Conservation (phyloP, 2,329 filamentous ascomycete species). For the Aureobasidium vineae region DNA sequence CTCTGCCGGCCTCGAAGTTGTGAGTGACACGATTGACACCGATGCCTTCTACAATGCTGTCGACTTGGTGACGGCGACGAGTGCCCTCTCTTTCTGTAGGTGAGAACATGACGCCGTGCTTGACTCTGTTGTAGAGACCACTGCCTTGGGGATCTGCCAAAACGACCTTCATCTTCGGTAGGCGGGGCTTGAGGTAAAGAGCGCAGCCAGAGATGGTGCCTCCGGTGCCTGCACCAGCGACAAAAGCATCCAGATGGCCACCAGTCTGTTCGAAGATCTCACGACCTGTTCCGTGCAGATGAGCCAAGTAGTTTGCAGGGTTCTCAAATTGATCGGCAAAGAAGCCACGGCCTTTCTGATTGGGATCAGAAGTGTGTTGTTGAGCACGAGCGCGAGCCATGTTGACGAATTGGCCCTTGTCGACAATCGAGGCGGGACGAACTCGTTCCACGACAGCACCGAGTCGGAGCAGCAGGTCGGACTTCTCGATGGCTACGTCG, state of each 20-base stretch:
- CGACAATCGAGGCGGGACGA: slow-evolving; percentile 87
- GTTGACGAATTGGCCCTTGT: slow-evolving; percentile 92
- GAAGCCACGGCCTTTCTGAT: slow-evolving; percentile 71
- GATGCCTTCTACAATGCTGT: slow-evolving; percentile 93
- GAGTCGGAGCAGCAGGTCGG: slow-evolving; percentile 80
- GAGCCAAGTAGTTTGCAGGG: slow-evolving; percentile 81
- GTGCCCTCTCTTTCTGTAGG: slow-evolving; percentile 87
- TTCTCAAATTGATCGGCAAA: slow-evolving; percentile 98
- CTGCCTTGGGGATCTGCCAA: slow-evolving; percentile 94
- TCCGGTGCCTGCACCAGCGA: slow-evolving; percentile 90
- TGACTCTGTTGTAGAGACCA: slow-evolving; percentile 87
- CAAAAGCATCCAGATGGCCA: slow-evolving; percentile 77
- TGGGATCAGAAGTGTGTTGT: slow-evolving; percentile 63
- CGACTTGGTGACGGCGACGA: slow-evolving; percentile 82
- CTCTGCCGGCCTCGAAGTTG: slow-evolving; percentile 85
- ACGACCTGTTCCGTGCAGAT: slow-evolving; percentile 78
- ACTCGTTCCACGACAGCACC: slow-evolving; percentile 93
- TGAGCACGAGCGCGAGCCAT: slow-evolving; percentile 72
- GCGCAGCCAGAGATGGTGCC: slow-evolving; percentile 90
- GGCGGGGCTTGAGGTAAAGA: slow-evolving; percentile 71
- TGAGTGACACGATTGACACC: slow-evolving; percentile 92
- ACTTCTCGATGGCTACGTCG: slow-evolving; percentile 87
- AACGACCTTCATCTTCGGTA: slow-evolving; percentile 67
- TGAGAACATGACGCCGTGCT: slow-evolving; percentile 95
- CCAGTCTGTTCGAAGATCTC: slow-evolving; percentile 81